Evolutionary conservation across 352 stramenopile genomes (phyloP), one percentile per base, ranked within the genome.

Genomic region (Phytopythium oedochilum): DNA sequence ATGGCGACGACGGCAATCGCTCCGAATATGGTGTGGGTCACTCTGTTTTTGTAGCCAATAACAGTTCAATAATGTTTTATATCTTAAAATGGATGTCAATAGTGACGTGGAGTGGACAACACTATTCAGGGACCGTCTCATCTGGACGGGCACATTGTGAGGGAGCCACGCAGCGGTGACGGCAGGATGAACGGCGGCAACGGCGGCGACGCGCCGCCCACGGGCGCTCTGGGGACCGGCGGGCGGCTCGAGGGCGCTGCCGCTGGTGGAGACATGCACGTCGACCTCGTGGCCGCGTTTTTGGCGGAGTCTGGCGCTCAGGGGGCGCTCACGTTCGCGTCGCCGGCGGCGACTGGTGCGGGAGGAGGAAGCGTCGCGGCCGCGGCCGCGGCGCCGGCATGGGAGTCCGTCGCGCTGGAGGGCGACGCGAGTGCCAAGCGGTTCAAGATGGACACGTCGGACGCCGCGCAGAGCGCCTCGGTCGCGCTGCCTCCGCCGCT

Each of bases 371-470:
- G 9, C 35, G 12, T 17, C 5, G 34, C 42, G 12, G n/a, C 25
- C 2, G 31, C n/a, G 18, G 28, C 17, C 26, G 26, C 25, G 17
- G 25, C 45, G 20, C 55, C 43, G 20, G 42, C 57, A 28, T 65
- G 34, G 20, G 60, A 60, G 35, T 38, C 49, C 32, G 55, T 71
- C n/a, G 62, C 64, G 35, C 63, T 28, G 9, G 48, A 38, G 3
- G 54, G 43, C 6, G 57, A 32, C 10, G 45, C 53, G 38, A 50
- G 48, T 23, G 53, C 59, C 6, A 82, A 85, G 55, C 59, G 68
- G 36, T 60, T 74, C 23, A 67, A 68, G 36, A 64, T 68, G 38
- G 66, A 84, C 42, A 48, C 42, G 23, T 48, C 42, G 6, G 42
- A 25, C 23, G 7, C 5, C 12, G 23, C 25, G 23, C 8, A 22